Evolutionary conservation across 2,329 filamentous ascomycete species (phyloP).

Genomic region (Cadophora sp.): DNA sequence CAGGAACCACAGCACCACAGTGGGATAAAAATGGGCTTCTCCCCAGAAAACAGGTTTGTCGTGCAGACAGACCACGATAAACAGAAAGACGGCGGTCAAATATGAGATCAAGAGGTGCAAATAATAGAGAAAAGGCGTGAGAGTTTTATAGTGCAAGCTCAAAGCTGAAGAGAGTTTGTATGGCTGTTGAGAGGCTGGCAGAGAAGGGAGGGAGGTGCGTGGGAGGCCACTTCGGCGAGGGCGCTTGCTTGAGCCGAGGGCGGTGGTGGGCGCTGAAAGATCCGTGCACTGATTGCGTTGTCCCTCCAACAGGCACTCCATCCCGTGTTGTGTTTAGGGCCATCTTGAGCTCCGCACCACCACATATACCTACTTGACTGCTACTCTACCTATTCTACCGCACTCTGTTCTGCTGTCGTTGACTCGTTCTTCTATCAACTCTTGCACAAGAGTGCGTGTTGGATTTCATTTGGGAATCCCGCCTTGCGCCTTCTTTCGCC

Average conservation of each 20-base stretch:
- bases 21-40: conserved; percentile 7
- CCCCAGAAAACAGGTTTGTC: conserved; percentile 8
- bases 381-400: not conserved
- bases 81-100: not conserved
- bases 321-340: too few relatives aligned
- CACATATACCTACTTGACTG: too few relatives aligned
- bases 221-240: not conserved
- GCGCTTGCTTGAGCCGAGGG: not conserved
- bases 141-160: not conserved
- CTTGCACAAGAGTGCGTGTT: conserved; percentile 3
- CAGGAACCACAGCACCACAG: not conserved
- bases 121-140: not conserved
- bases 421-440: not conserved
- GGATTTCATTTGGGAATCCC: not conserved
- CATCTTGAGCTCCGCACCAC: too few relatives aligned
- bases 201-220: not conserved
- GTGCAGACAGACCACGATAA: not conserved
- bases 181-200: not conserved
- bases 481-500: not conserved
- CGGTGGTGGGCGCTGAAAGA: not conserved
- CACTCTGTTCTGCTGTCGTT: not conserved
- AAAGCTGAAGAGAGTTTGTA: not conserved
- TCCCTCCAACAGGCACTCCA: not conserved
- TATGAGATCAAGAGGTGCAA: not conserved
- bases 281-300: not conserved